phyloP scores from a whole-genome alignment of 139 green algal genomes.

The Chlorella sp. region DNA sequence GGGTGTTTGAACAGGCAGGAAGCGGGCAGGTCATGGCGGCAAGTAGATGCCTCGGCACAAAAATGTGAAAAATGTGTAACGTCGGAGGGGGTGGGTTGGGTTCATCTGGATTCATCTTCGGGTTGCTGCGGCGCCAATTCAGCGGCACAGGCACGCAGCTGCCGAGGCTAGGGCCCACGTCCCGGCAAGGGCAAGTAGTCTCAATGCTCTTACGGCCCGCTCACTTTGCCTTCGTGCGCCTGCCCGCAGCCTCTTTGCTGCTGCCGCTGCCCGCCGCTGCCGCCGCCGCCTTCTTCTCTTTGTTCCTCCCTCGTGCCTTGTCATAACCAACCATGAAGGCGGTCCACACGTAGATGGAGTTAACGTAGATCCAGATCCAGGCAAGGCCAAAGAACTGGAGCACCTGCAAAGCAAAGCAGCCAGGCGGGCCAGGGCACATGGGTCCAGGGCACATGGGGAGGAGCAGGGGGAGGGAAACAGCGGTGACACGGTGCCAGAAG shows the following conservation, averaged over 20 bases:
- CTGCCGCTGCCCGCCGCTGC: not conserved
- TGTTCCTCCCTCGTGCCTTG: not conserved
- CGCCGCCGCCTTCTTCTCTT: not conserved
- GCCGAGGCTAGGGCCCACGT: no score
- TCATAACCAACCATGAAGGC: not conserved
- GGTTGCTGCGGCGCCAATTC: no score
- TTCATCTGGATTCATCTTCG: no score
- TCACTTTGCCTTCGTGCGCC: not conserved
- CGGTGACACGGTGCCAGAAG: not conserved
- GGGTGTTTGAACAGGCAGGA: no score
- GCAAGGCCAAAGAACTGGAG: not conserved
- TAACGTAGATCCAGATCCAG: constrained; percentile 9
- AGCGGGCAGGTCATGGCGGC: no score
- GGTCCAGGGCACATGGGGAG: not conserved
- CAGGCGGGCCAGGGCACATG: not conserved
- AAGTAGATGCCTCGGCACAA: no score
- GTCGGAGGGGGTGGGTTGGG: no score
- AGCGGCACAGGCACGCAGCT: no score
- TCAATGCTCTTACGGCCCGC: no score
- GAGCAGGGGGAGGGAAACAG: not conserved
- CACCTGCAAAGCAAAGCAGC: not conserved
- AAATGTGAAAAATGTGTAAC: no score
- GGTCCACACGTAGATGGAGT: not conserved
- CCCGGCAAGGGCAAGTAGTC: no score
- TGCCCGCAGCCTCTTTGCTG: not conserved